These are phyloP conservation scores for Diddensiella transvaalensis DNA, from an alignment of 805 yeast genomes.

Conservation along the genomic window DNA sequence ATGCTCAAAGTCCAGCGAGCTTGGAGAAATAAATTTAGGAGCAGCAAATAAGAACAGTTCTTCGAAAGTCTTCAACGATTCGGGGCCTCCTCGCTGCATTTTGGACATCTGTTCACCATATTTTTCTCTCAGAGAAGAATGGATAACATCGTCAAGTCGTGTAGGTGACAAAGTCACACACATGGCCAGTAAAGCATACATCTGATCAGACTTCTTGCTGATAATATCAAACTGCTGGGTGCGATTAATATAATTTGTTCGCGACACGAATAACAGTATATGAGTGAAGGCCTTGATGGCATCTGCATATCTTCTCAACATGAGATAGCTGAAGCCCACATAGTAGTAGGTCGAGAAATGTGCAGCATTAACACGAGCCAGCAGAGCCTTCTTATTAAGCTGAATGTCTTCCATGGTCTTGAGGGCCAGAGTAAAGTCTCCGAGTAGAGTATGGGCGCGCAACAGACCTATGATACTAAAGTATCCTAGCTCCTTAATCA, in stretches of 20 bases:
- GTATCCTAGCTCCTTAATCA: slow-evolving; percentile 47
- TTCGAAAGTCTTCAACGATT: slow-evolving; percentile 40
- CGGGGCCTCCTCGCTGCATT: slow-evolving; percentile 43
- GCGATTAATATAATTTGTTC: slow-evolving; percentile 43
- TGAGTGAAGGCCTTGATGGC: slow-evolving; percentile 49
- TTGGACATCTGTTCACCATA: slow-evolving; percentile 44
- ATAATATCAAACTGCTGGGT: slow-evolving; percentile 45
- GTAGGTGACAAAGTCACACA: slow-evolving; percentile 46
- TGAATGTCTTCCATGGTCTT: slow-evolving; percentile 47
- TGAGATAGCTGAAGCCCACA: slow-evolving; percentile 49
- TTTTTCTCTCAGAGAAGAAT: slow-evolving; percentile 43
- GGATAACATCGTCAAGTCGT: slow-evolving; percentile 44
- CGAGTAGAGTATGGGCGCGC: slow-evolving; percentile 47
- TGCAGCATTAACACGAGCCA: slow-evolving; percentile 46
- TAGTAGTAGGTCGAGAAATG: slow-evolving; percentile 51
- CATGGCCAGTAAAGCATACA: slow-evolving; percentile 48
- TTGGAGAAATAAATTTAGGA: slow-evolving; percentile 46
- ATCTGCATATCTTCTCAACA: slow-evolving; percentile 49
- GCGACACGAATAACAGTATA: slow-evolving; percentile 43
- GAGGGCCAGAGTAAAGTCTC: slow-evolving; percentile 48
- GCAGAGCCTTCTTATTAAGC: slow-evolving; percentile 45
- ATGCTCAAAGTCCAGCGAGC: slow-evolving; percentile 35
- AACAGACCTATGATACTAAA: slow-evolving; percentile 47
- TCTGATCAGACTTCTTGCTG: slow-evolving; percentile 48
- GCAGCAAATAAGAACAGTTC: slow-evolving; percentile 46